Evolutionary conservation across 345 rosid species (phyloP).

Genomic region (Eucalyptus lansdowneana): DNA sequence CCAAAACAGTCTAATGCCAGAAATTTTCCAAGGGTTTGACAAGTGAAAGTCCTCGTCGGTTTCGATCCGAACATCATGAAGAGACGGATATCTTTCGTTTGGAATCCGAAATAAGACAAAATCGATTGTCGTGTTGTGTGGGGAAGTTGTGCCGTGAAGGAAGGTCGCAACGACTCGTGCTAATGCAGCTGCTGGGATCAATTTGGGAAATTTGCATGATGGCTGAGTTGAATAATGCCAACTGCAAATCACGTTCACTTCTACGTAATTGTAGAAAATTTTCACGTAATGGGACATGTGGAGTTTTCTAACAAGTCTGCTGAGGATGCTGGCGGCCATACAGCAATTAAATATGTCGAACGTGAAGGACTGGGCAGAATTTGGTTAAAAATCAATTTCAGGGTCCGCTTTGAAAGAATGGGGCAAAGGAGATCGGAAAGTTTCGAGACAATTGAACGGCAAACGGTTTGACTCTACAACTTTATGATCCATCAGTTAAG

Average conservation of each 20-base stretch:
- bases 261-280: background rate
- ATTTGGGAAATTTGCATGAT: background rate
- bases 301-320: background rate
- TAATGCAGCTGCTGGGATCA: background rate
- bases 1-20: background rate
- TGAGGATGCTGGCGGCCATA: background rate
- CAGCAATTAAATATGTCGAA: background rate
- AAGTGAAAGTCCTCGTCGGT: background rate
- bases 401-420: background rate
- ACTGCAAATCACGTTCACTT: background rate
- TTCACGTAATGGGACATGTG: background rate
- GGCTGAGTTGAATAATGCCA: background rate
- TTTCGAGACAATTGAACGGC: background rate
- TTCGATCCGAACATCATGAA: background rate
- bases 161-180: background rate
- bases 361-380: background rate
- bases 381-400: background rate
- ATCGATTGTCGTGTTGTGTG: background rate
- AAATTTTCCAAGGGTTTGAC: background rate
- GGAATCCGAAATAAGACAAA: background rate
- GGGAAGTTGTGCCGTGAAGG: background rate
- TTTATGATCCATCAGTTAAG: background rate
- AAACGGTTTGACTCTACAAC: background rate
- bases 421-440: background rate
- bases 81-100: background rate